Conservation (phyloP, 2,329 filamentous ascomycete genomes). For the Penicillium sp. region DNA sequence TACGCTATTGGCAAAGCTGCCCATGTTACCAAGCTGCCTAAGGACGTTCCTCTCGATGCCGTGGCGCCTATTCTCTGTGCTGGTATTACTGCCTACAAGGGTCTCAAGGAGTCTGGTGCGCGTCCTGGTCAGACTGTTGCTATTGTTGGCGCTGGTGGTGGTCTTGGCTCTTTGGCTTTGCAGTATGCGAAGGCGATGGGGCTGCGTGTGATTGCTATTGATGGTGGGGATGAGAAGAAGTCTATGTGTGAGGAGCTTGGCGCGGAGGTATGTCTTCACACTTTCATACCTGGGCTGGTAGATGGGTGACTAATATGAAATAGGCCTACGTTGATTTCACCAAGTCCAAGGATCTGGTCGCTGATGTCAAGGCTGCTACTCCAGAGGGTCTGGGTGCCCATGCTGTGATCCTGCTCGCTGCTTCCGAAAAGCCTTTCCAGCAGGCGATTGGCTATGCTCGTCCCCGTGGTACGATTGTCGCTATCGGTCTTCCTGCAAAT, state of each 20-base stretch:
- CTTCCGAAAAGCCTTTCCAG: constrained; percentile 88
- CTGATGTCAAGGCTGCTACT: constrained; percentile 76
- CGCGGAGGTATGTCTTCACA: constrained; percentile 41
- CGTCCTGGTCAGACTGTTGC: constrained; percentile 72
- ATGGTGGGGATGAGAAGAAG: constrained; percentile 75
- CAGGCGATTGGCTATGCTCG: constrained; percentile 87
- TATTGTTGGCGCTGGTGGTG: constrained; percentile 80
- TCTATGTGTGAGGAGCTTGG: constrained; percentile 63
- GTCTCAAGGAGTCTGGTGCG: constrained; percentile 75
- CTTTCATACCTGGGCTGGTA: too few relatives aligned
- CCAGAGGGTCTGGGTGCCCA: constrained; percentile 77
- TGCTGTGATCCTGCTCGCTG: constrained; percentile 80
- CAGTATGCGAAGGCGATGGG: constrained; percentile 94
- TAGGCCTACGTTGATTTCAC: constrained; percentile 73
- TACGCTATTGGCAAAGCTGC: constrained; percentile 83
- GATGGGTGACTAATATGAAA: background rate
- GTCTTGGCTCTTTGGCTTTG: constrained; percentile 70
- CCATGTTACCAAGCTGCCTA: constrained; percentile 76
- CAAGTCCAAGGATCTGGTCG: constrained; percentile 68
- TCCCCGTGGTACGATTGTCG: constrained; percentile 73
- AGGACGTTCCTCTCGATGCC: constrained; percentile 68
- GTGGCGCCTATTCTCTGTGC: constrained; percentile 78
- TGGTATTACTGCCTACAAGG: constrained; percentile 85
- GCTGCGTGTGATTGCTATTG: constrained; percentile 72
- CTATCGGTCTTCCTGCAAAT: constrained; percentile 78